Percentiles rank a stretch among this genome's conserved stretches.
These are phyloP conservation scores for Pythium guiyangense DNA, from an alignment of 352 stramenopile species.

Conservation along the genomic window DNA sequence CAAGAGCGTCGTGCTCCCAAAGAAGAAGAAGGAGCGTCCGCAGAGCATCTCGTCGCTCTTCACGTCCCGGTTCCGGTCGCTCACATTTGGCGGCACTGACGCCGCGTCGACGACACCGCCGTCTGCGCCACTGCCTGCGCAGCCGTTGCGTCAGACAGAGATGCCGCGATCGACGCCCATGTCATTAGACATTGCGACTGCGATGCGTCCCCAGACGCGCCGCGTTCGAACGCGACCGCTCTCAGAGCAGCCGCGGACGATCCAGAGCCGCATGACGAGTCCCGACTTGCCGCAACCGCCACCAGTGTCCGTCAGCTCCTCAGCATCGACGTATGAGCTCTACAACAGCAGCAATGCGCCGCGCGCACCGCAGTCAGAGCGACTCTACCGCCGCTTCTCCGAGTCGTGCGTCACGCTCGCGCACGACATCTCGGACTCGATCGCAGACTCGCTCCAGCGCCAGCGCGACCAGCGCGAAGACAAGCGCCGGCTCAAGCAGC, in stretches of 20 bases:
- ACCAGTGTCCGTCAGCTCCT: neutral
- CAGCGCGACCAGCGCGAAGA: conserved; percentile 47
- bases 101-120: neutral
- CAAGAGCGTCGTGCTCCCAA: conserved; percentile 5
- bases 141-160: conserved; percentile 15
- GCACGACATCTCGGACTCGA: conserved; percentile 17
- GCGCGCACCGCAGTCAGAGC: neutral
- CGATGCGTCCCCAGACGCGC: neutral
- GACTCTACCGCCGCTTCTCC: conserved; percentile 15
- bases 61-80: conserved; percentile 10
- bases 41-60: conserved; percentile 10
- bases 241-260: conserved; percentile 9
- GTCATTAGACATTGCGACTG: conserved; percentile 10
- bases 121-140: neutral
- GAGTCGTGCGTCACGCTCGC: conserved; percentile 37
- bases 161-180: conserved; percentile 8
- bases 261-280: neutral
- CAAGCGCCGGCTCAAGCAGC: conserved; percentile 34
- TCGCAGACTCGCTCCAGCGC: conserved; percentile 32
- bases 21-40: conserved; percentile 6
- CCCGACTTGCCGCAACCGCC: too few species aligned
- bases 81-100: neutral
- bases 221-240: neutral
- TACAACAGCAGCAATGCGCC: neutral
- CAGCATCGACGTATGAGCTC: neutral